phyloP scores from a whole-genome alignment of 148 eudicot genomes.

The Vaccinium darrowii region DNA sequence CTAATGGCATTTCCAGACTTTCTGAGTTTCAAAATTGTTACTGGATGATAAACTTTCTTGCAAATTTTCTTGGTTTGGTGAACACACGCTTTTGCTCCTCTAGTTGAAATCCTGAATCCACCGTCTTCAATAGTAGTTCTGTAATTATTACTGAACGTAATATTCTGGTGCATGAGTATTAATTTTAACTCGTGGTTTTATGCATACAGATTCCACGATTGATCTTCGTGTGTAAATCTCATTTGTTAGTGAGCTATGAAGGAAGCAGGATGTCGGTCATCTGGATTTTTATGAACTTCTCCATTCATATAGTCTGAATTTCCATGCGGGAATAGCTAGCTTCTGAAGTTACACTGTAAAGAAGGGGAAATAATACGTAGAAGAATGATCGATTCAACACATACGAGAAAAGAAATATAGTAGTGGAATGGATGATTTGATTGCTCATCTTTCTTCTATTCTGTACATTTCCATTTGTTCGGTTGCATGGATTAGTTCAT shows the following conservation, averaged over 20 bases:
- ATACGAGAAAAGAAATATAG: conserved; percentile 2
- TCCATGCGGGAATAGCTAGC: conserved; percentile 11
- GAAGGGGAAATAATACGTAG: conserved; percentile 12
- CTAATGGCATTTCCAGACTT: background rate
- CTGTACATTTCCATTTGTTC: conserved; percentile 22
- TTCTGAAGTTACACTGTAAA: conserved; percentile 29
- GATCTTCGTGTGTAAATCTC: background rate
- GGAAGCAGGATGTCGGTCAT: background rate
- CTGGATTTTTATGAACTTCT: conserved; percentile 13
- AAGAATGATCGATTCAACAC: conserved; percentile 10
- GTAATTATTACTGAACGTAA: background rate
- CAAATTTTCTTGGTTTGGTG: background rate
- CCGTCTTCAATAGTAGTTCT: background rate
- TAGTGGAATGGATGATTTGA: conserved; percentile 22
- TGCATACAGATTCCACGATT: conserved; percentile 21
- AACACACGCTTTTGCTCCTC: background rate
- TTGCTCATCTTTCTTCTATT: conserved; percentile 12
- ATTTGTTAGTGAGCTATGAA: background rate
- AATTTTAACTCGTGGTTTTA: background rate
- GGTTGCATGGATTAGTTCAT: conserved; percentile 17
- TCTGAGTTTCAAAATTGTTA: too few relatives aligned
- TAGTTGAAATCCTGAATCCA: background rate
- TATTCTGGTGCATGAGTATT: too few relatives aligned
- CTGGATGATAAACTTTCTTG: background rate
- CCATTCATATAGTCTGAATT: conserved; percentile 6